Evolutionary conservation across 495 filamentous ascomycete species (phyloP), one percentile per base, ranked within the genome.

Genomic region (Penicillium verhagenii): DNA sequence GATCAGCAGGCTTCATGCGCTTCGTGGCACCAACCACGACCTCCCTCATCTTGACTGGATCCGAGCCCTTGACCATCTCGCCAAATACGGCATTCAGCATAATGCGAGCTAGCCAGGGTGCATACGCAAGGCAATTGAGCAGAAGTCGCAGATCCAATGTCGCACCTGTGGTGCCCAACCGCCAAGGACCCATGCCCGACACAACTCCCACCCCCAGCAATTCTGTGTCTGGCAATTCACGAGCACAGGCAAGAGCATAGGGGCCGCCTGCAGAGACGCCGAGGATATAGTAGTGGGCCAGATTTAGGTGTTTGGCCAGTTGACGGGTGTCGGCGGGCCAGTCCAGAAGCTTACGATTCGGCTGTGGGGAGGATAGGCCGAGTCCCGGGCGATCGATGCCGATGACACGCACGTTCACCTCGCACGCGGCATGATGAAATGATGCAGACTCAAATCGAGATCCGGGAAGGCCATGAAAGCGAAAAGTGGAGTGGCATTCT

Each of bases 361-460:
- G 67, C 18, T 74, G 67, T 37, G 57, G 60, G 19, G 70, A 67
- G 13, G 72, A 75, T 2, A 67, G 61, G 24, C 69, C 74, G 26
- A 74, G 57, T 33, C 75, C 75, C 4, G 77, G 76, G 1, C 74
- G 68, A 44, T 75, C 72, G 37, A 66, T 52, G 2, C 53, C 63
- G 48, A 79, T 61, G 51, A 79, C 29, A 48, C 74, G 69, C 18
- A 72, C 50, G 25, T 58, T 55, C 23, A 60, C 53, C n/a, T 55
- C 56, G 25, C 45, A 51, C 6, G 64, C 70, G 7, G 49, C 21
- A 6, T 59, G 37, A 50, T 72, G 55, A 24, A 47, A 46, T 19
- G 26, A 54, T 47, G 54, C 54, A 37, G 39, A 42, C 39, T 52
- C 42, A 33, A 54, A 40, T 24, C 50, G 18, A 26, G 51, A 61